Conservation (phyloP, 129 eudicot genomes). For the Heracleum sosnowskyi region DNA sequence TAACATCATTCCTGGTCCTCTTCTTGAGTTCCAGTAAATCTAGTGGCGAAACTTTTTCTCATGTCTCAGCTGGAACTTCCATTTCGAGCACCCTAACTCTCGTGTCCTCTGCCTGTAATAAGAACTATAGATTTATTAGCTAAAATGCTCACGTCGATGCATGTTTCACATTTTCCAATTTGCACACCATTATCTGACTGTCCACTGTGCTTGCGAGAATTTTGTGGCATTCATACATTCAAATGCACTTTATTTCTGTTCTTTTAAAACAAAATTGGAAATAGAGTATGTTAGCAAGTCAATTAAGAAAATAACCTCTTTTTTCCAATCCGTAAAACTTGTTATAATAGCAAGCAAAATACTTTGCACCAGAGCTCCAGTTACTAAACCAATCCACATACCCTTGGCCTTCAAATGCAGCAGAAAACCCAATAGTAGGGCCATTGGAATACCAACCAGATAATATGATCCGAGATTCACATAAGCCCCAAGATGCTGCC, state of each 20-base stretch:
- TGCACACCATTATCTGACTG: background rate
- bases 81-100: background rate
- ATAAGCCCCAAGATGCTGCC: constrained; percentile 37
- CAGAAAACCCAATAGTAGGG: constrained; percentile 22
- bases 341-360: constrained; percentile 16
- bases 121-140: background rate
- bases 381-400: constrained; percentile 28
- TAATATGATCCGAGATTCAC: constrained; percentile 34
- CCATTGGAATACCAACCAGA: constrained; percentile 28
- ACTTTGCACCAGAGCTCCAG: constrained; percentile 25
- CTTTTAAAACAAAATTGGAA: background rate
- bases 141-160: background rate
- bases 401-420: constrained; percentile 28
- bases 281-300: background rate
- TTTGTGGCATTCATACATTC: background rate
- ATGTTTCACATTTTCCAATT: background rate
- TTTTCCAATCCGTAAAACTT: constrained; percentile 29
- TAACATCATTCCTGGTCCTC: background rate
- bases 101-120: background rate
- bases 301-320: constrained; percentile 20
- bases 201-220: background rate
- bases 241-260: too few species aligned
- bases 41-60: background rate
- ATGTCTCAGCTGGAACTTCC: background rate
- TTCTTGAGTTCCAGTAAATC: background rate